Percentiles rank a stretch among this genome's conserved stretches.
These are phyloP conservation scores for Hirsutella rhossiliensis DNA, from an alignment of 2,329 filamentous ascomycete species.

Conservation along the genomic window DNA sequence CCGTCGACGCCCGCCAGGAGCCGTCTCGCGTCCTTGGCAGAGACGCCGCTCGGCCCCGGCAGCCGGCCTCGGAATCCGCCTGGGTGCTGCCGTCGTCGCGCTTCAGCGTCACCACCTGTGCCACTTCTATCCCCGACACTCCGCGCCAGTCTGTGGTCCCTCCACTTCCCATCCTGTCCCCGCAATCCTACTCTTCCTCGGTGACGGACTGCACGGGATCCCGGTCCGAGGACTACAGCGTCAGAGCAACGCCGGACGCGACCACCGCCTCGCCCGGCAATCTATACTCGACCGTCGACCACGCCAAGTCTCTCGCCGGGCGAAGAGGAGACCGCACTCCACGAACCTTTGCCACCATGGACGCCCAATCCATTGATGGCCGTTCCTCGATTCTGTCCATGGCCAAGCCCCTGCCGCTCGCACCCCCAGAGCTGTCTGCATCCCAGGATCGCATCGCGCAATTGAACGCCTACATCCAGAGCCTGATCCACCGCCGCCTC, in stretches of 20 bases:
- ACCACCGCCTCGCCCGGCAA: slow-evolving; percentile 14
- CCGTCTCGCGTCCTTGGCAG: too few species aligned
- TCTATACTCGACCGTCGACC: background rate
- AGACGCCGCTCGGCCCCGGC: too few species aligned
- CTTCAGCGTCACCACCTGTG: slow-evolving; percentile 53
- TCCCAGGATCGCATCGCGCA: slow-evolving; percentile 52
- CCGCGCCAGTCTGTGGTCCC: slow-evolving; percentile 12
- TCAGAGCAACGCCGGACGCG: background rate
- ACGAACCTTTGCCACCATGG: slow-evolving; percentile 1
- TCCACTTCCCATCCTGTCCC: slow-evolving; percentile 12
- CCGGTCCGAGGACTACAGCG: too few species aligned
- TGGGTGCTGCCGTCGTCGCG: slow-evolving; percentile 44
- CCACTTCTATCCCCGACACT: slow-evolving; percentile 29
- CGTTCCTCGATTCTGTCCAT: slow-evolving; percentile 23
- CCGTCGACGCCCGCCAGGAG: background rate
- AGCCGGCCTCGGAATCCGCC: slow-evolving; percentile 15
- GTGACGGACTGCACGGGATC: too few species aligned
- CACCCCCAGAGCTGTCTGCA: slow-evolving; percentile 45
- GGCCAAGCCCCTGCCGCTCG: slow-evolving; percentile 48
- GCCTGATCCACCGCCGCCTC: slow-evolving; percentile 52
- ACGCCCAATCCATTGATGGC: slow-evolving; percentile 6
- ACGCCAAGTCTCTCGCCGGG: background rate
- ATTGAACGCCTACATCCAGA: slow-evolving; percentile 53
- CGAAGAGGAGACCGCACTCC: background rate
- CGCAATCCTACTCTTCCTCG: slow-evolving; percentile 5